Conservation (phyloP, 441 rosid species). For the Populus hybrid region DNA sequence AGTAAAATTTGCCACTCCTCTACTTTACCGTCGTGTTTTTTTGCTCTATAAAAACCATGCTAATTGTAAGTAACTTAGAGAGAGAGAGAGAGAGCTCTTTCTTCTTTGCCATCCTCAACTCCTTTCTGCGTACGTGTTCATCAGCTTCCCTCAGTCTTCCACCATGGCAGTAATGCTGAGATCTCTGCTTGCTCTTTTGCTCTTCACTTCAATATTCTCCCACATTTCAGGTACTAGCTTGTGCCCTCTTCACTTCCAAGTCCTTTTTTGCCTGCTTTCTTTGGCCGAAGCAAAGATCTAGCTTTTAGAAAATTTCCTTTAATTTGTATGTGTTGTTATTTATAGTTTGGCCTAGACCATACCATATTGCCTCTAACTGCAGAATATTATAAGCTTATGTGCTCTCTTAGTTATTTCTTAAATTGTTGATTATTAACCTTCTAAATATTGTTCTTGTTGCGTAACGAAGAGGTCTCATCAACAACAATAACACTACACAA, state of each 20-base stretch:
- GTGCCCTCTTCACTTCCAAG: not conserved
- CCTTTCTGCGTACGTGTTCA: not conserved
- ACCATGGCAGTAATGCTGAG: conserved; percentile 28
- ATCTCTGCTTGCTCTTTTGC: conserved; percentile 28
- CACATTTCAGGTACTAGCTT: conserved; percentile 39
- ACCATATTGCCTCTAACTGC: not conserved
- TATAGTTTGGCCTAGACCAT: not conserved
- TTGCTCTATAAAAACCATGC: not conserved
- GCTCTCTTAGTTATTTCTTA: no score
- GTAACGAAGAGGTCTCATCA: conserved; percentile 33
- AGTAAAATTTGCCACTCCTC: not conserved
- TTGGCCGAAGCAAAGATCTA: not conserved
- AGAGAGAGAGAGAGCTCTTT: not conserved
- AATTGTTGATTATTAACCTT: not conserved
- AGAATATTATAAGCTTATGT: no score
- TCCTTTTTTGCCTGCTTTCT: not conserved
- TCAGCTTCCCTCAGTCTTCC: not conserved
- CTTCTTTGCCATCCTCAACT: not conserved
- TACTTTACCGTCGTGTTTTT: not conserved
- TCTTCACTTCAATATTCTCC: conserved; percentile 34
- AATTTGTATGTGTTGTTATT: not conserved
- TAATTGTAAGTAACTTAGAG: no score
- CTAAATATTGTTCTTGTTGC: not conserved
- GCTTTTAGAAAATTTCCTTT: not conserved
- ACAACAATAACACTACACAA: conserved; percentile 61